phyloP scores from a whole-genome alignment of 768 basidiomycete species.

The Rickenella mellea region DNA sequence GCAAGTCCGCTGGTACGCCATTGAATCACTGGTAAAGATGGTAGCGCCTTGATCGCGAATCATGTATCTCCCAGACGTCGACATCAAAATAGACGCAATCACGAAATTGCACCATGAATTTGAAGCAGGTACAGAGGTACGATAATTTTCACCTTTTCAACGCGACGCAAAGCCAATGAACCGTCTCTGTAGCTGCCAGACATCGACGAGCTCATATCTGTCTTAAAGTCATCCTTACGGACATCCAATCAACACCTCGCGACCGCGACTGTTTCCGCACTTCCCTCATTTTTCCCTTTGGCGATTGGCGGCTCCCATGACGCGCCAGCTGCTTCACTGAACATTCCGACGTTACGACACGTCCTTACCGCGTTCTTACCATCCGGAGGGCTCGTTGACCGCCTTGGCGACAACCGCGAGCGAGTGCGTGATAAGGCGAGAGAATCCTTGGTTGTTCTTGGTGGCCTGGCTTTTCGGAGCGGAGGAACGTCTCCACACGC shows the following conservation, averaged over 20 bases:
- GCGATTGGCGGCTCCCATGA: constrained; percentile 37
- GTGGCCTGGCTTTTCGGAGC: constrained; percentile 58
- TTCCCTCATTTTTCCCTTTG: constrained; percentile 58
- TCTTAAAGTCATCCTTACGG: constrained; percentile 67
- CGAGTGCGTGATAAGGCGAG: constrained; percentile 63
- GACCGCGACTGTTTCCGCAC: constrained; percentile 62
- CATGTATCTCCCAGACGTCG: constrained; percentile 46
- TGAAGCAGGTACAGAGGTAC: constrained; percentile 61
- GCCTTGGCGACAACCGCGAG: constrained; percentile 72
- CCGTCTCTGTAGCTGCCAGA: constrained; percentile 51
- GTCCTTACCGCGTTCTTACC: constrained; percentile 62
- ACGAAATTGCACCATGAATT: constrained; percentile 70
- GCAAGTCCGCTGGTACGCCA: constrained; percentile 53
- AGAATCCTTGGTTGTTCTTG: constrained; percentile 66
- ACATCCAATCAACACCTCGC: constrained; percentile 77
- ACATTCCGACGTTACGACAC: constrained; percentile 54
- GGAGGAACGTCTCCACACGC: constrained; percentile 35
- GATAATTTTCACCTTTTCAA: constrained; percentile 6
- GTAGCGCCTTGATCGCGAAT: constrained; percentile 6
- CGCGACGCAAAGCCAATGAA: not conserved
- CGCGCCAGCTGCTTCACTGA: constrained; percentile 28
- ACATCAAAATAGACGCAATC: constrained; percentile 73
- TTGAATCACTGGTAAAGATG: constrained; percentile 5
- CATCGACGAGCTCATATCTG: constrained; percentile 56
- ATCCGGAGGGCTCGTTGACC: constrained; percentile 69